These are phyloP conservation scores for Phoma sp. DNA, from an alignment of 2,329 filamentous ascomycete species.

Conservation along the genomic window DNA sequence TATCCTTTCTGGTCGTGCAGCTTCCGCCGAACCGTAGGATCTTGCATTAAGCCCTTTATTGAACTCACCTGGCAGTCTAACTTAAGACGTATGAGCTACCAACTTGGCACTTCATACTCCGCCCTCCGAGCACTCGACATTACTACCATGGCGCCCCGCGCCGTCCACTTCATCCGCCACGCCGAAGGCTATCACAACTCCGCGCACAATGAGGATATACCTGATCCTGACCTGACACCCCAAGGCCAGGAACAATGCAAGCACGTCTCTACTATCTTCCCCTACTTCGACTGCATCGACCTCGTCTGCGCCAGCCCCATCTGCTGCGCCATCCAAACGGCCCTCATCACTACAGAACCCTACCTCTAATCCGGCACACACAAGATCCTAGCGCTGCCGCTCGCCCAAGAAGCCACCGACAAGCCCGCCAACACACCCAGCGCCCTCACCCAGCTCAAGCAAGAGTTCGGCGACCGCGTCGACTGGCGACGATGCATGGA, in stretches of 20 bases:
- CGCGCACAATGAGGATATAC: constrained; percentile 71
- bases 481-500: constrained; percentile 10
- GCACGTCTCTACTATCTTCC: constrained; percentile 68
- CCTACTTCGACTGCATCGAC: constrained; percentile 64
- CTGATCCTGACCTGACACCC: constrained; percentile 77
- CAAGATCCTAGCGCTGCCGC: constrained; percentile 15
- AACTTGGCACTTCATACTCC: not conserved
- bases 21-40: too few species aligned
- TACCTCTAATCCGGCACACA: not conserved
- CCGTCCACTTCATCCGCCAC: constrained; percentile 67
- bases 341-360: constrained; percentile 70
- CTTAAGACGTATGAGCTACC: not conserved
- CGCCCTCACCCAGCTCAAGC: not conserved
- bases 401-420: constrained; percentile 16
- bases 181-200: constrained; percentile 78
- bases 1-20: too few species aligned
- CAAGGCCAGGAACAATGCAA: constrained; percentile 76
- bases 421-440: constrained; percentile 20
- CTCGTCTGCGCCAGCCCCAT: constrained; percentile 80
- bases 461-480: constrained; percentile 7
- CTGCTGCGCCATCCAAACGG: constrained; percentile 79
- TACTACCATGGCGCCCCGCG: constrained; percentile 22
- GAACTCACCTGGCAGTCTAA: too few species aligned
- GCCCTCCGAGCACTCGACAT: not conserved
- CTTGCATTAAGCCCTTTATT: too few species aligned